A percentile compares a stretch with the other conserved stretches of the same genome.
These are phyloP conservation scores for Tolypocladium paradoxum DNA, from an alignment of 2,329 filamentous ascomycete genomes.

Conservation along the genomic window DNA sequence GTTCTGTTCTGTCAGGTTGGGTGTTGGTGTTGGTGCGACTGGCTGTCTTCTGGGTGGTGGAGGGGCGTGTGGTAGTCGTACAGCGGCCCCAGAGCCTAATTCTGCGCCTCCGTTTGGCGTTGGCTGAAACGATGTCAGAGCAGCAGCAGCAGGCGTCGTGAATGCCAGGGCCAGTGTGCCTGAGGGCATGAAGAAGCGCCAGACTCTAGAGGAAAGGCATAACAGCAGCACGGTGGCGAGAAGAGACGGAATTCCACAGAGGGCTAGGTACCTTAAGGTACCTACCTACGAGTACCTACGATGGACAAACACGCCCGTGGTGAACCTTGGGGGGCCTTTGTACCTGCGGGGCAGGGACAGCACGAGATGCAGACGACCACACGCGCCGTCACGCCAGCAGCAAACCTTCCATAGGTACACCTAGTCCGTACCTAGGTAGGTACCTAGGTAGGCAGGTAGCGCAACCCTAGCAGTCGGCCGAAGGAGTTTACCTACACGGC, in stretches of 20 bases:
- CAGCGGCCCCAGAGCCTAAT: constrained; percentile 1
- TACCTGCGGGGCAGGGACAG: background rate
- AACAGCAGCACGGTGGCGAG: background rate
- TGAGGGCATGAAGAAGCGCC: background rate
- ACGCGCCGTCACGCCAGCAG: background rate
- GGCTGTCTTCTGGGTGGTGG: background rate
- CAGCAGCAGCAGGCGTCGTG: background rate
- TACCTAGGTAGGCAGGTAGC: no score
- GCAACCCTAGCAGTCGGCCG: background rate
- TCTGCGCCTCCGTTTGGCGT: constrained; percentile 1
- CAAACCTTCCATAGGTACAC: background rate
- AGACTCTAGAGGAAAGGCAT: background rate
- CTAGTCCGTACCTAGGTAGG: no score
- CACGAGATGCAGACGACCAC: background rate
- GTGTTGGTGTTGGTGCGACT: background rate
- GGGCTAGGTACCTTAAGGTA: no score
- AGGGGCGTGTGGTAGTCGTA: background rate
- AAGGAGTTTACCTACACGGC: background rate
- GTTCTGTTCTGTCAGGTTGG: background rate
- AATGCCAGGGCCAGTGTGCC: background rate
- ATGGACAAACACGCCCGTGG: background rate
- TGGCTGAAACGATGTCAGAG: constrained; percentile 9
- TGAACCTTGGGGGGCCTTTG: background rate
- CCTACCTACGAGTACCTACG: no score
- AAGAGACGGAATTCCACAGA: background rate